Evolutionary conservation across 495 filamentous ascomycete genomes (phyloP).

Genomic region (Trichoderma gamsii): DNA sequence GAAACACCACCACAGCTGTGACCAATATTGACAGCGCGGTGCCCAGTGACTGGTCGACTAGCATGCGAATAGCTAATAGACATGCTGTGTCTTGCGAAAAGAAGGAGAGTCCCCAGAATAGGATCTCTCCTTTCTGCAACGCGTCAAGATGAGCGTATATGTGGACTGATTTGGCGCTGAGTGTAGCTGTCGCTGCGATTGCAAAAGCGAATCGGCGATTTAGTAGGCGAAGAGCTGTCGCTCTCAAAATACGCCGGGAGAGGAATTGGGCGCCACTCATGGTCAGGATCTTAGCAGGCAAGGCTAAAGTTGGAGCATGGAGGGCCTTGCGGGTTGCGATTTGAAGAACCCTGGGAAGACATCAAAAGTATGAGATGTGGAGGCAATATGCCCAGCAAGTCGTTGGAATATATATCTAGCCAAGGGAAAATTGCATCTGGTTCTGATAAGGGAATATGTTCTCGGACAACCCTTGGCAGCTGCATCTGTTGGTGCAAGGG

Average conservation of each 20-base stretch:
- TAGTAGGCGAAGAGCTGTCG: not conserved
- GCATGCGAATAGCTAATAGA: not conserved
- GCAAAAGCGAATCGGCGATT: conserved; percentile 4
- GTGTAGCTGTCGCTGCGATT: not conserved
- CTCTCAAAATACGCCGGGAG: not conserved
- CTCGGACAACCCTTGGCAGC: not conserved
- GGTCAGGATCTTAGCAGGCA: not conserved
- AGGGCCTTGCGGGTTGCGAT: too few species aligned
- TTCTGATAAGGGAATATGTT: not conserved
- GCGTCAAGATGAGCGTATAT: conserved; percentile 7
- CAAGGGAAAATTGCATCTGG: not conserved
- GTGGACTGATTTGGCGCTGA: conserved; percentile 1
- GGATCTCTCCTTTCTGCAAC: not conserved
- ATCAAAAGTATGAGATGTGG: too few species aligned
- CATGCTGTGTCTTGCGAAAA: not conserved
- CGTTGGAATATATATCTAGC: too few species aligned
- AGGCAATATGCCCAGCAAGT: too few species aligned
- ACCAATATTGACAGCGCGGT: not conserved
- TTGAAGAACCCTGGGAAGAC: too few species aligned
- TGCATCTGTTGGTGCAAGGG: not conserved
- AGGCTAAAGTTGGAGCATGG: too few species aligned
- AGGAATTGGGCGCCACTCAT: not conserved
- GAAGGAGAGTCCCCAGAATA: not conserved
- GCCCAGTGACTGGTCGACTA: not conserved
- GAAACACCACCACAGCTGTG: not conserved